Conservation (phyloP, 2,329 filamentous ascomycete genomes). For the Fusarium drepaniforme region DNA sequence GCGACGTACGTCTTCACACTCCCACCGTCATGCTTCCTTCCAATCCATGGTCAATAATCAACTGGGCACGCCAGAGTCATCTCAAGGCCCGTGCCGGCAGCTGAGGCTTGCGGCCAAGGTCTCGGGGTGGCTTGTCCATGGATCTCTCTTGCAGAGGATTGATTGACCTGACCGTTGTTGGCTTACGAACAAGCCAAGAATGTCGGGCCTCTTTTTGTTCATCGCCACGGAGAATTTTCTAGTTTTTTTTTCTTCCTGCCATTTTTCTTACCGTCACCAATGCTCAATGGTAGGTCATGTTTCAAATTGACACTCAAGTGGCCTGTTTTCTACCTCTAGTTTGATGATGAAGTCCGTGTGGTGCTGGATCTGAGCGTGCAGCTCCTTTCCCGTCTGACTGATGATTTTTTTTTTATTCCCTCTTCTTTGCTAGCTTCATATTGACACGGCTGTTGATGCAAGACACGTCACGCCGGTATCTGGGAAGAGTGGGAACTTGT, state of each 20-base stretch:
- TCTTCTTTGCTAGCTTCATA: not conserved
- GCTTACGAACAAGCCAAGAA: not conserved
- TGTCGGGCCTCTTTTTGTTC: not conserved
- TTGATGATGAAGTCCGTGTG: constrained; percentile 17
- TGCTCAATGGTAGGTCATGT: constrained; percentile 7
- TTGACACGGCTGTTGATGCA: constrained; percentile 9
- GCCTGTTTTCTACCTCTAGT: constrained; percentile 28
- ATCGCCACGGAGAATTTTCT: not conserved
- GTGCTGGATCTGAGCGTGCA: constrained; percentile 3
- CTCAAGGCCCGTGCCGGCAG: constrained; percentile 21
- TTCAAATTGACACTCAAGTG: constrained; percentile 28
- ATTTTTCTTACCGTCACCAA: not conserved
- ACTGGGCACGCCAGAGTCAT: not conserved
- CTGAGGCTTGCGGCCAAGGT: constrained; percentile 18
- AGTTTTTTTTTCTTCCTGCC: not conserved
- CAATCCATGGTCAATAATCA: not conserved
- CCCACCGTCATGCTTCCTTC: not conserved
- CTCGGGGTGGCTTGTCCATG: constrained; percentile 7
- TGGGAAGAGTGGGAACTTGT: not conserved
- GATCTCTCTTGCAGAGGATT: not conserved
- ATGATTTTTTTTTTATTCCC: not conserved
- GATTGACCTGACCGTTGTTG: not conserved
- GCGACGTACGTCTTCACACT: not conserved
- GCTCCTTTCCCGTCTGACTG: not conserved
- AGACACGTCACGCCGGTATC: constrained; percentile 18